These are phyloP conservation scores for Aspergillus ochraceoroseus DNA, from an alignment of 2,329 filamentous ascomycete genomes.

Conservation along the genomic window DNA sequence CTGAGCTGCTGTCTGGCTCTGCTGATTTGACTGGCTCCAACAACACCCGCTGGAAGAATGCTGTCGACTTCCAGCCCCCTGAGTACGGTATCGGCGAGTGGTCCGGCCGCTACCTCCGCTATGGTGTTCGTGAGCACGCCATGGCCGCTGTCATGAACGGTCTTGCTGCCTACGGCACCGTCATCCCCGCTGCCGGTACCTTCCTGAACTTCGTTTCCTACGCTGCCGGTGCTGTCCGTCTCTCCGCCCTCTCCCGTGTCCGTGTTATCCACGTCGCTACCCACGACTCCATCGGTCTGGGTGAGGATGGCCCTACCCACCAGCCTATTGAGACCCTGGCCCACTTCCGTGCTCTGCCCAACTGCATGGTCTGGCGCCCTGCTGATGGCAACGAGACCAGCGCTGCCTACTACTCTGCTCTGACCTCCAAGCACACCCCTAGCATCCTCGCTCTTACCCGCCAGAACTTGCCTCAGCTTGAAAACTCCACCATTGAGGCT, in stretches of 20 bases:
- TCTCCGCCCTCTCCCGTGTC: conserved; percentile 85
- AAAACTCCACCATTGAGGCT: conserved; percentile 84
- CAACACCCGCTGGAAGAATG: conserved; percentile 96
- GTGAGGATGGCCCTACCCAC: conserved; percentile 97
- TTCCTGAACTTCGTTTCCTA: conserved; percentile 99
- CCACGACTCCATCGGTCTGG: conserved; percentile 98
- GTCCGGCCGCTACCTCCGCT: conserved; percentile 72
- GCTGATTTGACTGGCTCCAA: conserved; percentile 98
- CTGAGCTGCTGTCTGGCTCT: conserved; percentile 91
- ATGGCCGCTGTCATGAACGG: conserved; percentile 60
- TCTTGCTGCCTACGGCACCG: conserved; percentile 87
- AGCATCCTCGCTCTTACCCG: conserved; percentile 91
- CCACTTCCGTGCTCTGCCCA: conserved; percentile 97
- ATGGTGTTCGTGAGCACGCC: conserved; percentile 50
- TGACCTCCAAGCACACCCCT: conserved; percentile 85
- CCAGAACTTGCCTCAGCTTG: conserved; percentile 96
- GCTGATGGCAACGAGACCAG: conserved; percentile 98
- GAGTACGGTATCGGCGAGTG: conserved; percentile 81
- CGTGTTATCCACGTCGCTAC: conserved; percentile 94
- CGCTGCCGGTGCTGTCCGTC: conserved; percentile 87
- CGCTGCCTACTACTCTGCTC: conserved; percentile 91
- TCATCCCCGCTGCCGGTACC: conserved; percentile 90
- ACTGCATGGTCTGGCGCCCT: conserved; percentile 99
- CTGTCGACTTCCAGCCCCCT: conserved; percentile 94
- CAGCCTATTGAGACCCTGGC: conserved; percentile 98